Base-by-base conservation (phyloP, 1,284 basidiomycete species). In the Tylopilus sp. region DNA sequence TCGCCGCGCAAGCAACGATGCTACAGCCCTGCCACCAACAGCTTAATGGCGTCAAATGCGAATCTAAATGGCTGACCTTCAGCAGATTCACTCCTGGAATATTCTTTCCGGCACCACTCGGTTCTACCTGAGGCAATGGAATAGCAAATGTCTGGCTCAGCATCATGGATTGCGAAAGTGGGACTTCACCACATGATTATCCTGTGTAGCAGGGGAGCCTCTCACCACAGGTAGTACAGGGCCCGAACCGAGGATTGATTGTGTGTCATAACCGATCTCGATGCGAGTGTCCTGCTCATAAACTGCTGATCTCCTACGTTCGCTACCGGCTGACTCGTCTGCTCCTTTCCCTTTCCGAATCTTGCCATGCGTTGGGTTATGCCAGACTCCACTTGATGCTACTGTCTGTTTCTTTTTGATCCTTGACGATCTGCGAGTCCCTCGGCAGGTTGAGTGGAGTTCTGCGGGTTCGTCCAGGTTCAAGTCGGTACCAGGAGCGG, bases 361-460 rank as follows among this genome's bases (percentile, higher is more conserved):
- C 39, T 46, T 57, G 17, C 42, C 24, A 35, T 44, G 53, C 38
- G 14, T 50, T 7, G 24, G 34, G 7, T 34, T 50, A 8, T 38
- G 29, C 12, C 48, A 48, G n/a, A 53, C 41, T 39, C 48, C 39
- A 12, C 42, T 24, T 26, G 37, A 31, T 20, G 31, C 33, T 5
- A 26, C n/a, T 2, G 15, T 39, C 46, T 49, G 55, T 35, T 29
- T 56, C 42, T 54, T 51, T 43, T 52, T 63, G 14, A 61, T 54
- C 36, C 62, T 64, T 26, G 52, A 51, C 7, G 55, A 56, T 33
- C 48, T 66, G 26, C 63, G 59, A 33, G 51, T 51, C 9, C 44
- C 55, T 38, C 46, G 44, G 21, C 33, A 33, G 12, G 44, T 41
- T 44, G 53, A 15, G 31, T 45, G 46, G 24, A 34, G 14, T 21